Conservation (phyloP, 352 stramenopile species). For the Poterioochromonas sp. region DNA sequence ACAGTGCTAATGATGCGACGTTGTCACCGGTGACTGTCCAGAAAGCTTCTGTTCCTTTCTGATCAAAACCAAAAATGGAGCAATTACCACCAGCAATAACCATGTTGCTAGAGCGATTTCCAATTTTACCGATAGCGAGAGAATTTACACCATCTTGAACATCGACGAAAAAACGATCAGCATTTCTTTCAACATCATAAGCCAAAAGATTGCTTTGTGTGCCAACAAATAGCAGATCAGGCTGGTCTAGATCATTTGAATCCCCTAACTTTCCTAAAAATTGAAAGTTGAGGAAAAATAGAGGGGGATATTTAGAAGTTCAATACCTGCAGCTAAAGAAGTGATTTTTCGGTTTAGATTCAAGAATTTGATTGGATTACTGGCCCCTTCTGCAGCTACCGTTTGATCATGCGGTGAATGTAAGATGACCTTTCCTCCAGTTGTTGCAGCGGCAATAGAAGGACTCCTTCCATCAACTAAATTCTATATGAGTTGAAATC, state of each 20-base stretch:
- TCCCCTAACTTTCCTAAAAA: neutral
- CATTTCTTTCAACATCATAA: conserved; percentile 84
- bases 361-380: conserved; percentile 53
- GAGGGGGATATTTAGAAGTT: neutral
- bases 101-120: conserved; percentile 46
- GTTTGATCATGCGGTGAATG: conserved; percentile 65
- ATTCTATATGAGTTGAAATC: neutral
- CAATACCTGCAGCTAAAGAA: conserved; percentile 57
- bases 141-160: conserved; percentile 67
- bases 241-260: neutral
- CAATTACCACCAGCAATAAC: conserved; percentile 81
- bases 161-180: conserved; percentile 79
- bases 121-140: conserved; percentile 57
- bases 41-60: conserved; percentile 66
- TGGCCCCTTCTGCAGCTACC: conserved; percentile 43
- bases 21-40: conserved; percentile 82
- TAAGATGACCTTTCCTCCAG: conserved; percentile 75
- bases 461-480: conserved; percentile 61
- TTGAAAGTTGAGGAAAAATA: neutral
- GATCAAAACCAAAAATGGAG: conserved; percentile 71
- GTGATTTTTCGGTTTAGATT: conserved; percentile 81
- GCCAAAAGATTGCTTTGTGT: conserved; percentile 73
- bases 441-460: conserved; percentile 66
- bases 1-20: conserved; percentile 64
- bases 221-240: conserved; percentile 60